Evolutionary conservation across 129 eudicot species (phyloP).

Genomic region (Lactuca sativa): DNA sequence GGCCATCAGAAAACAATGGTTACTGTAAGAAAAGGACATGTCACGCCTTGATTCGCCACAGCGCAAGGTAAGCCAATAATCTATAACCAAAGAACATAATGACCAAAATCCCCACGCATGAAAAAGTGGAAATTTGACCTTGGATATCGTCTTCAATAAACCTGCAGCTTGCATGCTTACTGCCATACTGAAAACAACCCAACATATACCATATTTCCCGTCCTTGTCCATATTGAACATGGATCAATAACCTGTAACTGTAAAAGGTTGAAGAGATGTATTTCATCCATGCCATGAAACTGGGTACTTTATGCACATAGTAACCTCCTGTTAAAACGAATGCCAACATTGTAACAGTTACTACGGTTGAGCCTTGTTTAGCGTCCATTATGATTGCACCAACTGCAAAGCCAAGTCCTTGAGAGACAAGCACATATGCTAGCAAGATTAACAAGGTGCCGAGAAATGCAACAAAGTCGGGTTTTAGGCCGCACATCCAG

Average conservation of each 20-base stretch:
- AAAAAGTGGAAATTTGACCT: slow-evolving; percentile 58
- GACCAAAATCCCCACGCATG: slow-evolving; percentile 45
- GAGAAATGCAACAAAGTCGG: slow-evolving; percentile 55
- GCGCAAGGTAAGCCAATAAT: slow-evolving; percentile 70
- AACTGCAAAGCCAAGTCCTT: slow-evolving; percentile 82
- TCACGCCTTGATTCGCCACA: slow-evolving; percentile 57
- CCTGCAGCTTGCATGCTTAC: slow-evolving; percentile 47
- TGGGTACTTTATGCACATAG: slow-evolving; percentile 82
- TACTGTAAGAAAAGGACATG: background rate
- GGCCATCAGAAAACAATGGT: slow-evolving; percentile 14
- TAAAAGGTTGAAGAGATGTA: slow-evolving; percentile 76
- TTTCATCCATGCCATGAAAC: slow-evolving; percentile 72
- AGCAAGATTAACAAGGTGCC: slow-evolving; percentile 55
- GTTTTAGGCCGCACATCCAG: slow-evolving; percentile 93
- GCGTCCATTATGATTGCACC: slow-evolving; percentile 97
- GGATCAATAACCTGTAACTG: slow-evolving; percentile 67
- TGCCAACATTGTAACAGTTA: slow-evolving; percentile 84
- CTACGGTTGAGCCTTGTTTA: slow-evolving; percentile 79
- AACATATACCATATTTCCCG: slow-evolving; percentile 42
- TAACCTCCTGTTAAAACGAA: slow-evolving; percentile 87
- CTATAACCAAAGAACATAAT: slow-evolving; percentile 79
- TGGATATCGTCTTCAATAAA: slow-evolving; percentile 69
- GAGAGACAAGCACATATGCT: slow-evolving; percentile 77
- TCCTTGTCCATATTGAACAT: slow-evolving; percentile 84
- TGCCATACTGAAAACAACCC: slow-evolving; percentile 46